Percentiles rank a stretch among this genome's conserved stretches.
phyloP scores from a whole-genome alignment of 139 green algal genomes.

The Picochlorum sp. region DNA sequence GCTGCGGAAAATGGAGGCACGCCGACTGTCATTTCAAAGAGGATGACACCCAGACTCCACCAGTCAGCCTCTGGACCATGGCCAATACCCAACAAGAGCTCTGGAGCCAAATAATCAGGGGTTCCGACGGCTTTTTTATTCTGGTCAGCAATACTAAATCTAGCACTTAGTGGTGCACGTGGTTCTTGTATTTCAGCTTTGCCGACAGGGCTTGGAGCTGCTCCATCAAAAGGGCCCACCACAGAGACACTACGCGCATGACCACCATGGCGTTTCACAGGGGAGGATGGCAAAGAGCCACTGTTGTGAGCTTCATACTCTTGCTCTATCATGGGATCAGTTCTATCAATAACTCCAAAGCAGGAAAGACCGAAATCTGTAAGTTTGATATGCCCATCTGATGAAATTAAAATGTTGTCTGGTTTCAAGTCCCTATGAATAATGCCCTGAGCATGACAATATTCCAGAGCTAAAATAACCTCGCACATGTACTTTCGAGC shows the following conservation, averaged over 20 bases:
- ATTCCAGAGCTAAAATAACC: slow-evolving; percentile 87
- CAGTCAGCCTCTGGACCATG: slow-evolving; percentile 81
- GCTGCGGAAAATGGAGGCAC: slow-evolving; percentile 80
- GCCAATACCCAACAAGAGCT: slow-evolving; percentile 70
- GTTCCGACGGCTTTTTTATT: slow-evolving; percentile 67
- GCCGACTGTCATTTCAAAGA: slow-evolving; percentile 81
- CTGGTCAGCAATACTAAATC: not conserved
- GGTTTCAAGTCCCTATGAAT: slow-evolving; percentile 95
- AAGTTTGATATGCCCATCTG: slow-evolving; percentile 89
- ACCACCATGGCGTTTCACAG: not conserved
- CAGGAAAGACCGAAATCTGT: slow-evolving; percentile 87
- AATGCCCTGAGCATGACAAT: slow-evolving; percentile 85
- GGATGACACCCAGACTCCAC: slow-evolving; percentile 81
- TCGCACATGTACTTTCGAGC: slow-evolving; percentile 84
- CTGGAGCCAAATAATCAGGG: slow-evolving; percentile 91
- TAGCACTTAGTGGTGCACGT: not conserved
- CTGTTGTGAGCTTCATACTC: not conserved
- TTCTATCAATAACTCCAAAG: slow-evolving; percentile 69
- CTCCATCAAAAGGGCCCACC: not conserved
- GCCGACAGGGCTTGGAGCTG: slow-evolving; percentile 16
- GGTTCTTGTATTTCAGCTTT: slow-evolving; percentile 14
- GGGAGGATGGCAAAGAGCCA: slow-evolving; percentile 11
- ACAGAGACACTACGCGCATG: not conserved
- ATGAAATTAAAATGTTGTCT: slow-evolving; percentile 91
- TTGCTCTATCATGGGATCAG: slow-evolving; percentile 33